These are phyloP conservation scores for Obelidium mucronatum DNA, from an alignment of 192 early-diverging fungal genomes.

Conservation along the genomic window DNA sequence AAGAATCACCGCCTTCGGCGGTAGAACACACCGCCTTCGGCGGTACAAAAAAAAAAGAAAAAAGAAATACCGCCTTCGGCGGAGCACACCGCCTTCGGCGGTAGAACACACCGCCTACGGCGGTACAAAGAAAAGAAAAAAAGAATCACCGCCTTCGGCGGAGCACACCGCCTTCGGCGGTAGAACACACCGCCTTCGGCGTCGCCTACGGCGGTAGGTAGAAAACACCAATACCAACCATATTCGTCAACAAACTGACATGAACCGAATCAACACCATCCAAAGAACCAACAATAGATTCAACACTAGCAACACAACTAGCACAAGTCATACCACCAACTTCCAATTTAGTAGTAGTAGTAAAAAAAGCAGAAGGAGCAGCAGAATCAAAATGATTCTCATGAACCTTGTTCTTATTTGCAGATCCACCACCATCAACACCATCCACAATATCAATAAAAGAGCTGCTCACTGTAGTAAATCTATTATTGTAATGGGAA, in stretches of 20 bases:
- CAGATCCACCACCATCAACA: slow-evolving; percentile 7
- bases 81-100: too few relatives aligned
- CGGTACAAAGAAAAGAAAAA: too few relatives aligned
- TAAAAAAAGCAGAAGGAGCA: not conserved
- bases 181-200: too few relatives aligned
- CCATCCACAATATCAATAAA: slow-evolving; percentile 1
- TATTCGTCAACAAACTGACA: slow-evolving; percentile 51
- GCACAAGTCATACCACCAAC: slow-evolving; percentile 61
- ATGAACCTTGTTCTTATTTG: not conserved
- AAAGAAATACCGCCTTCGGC: too few relatives aligned
- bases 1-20: too few relatives aligned
- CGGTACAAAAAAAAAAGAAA: too few relatives aligned
- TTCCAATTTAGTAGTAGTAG: slow-evolving; percentile 29
- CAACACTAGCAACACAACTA: slow-evolving; percentile 53
- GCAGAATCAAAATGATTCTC: not conserved
- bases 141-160: too few relatives aligned
- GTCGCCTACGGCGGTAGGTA: too few relatives aligned
- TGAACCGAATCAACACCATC: slow-evolving; percentile 32
- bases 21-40: too few relatives aligned
- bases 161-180: too few relatives aligned
- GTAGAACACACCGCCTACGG: too few relatives aligned
- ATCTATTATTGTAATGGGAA: not conserved
- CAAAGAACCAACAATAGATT: slow-evolving; percentile 24
- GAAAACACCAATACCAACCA: too few relatives aligned
- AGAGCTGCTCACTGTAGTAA: not conserved